These are phyloP conservation scores for Friedmanniomyces simplex DNA, from an alignment of 495 filamentous ascomycete species.

Conservation along the genomic window DNA sequence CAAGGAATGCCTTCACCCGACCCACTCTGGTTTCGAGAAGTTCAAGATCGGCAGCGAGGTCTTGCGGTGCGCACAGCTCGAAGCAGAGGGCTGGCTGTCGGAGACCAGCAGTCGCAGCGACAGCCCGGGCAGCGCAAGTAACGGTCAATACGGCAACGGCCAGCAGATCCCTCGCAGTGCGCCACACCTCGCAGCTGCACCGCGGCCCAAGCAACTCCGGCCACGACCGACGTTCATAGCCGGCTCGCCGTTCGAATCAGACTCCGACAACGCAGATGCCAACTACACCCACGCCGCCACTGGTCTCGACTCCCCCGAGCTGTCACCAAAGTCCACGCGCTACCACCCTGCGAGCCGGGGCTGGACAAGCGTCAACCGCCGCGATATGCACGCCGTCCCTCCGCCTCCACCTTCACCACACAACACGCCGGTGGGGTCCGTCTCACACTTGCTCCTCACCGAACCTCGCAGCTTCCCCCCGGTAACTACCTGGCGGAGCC, in stretches of 20 bases:
- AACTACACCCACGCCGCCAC: neutral
- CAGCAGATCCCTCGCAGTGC: slow-evolving; percentile 9
- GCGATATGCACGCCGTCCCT: neutral
- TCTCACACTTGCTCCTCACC: slow-evolving; percentile 3
- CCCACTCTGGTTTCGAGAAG: slow-evolving; percentile 45
- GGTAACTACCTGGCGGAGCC: neutral
- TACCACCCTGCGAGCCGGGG: neutral
- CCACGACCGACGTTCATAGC: slow-evolving; percentile 10
- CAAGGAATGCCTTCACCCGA: slow-evolving; percentile 51
- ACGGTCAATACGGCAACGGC: too few species aligned
- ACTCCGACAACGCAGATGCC: slow-evolving; percentile 1
- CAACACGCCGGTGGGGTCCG: slow-evolving; percentile 1
- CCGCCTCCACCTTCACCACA: neutral
- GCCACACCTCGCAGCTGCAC: neutral
- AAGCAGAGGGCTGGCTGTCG: slow-evolving; percentile 7
- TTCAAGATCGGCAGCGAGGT: slow-evolving; percentile 60
- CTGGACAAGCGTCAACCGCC: slow-evolving; percentile 9
- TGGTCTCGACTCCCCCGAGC: neutral
- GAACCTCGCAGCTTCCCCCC: slow-evolving; percentile 1
- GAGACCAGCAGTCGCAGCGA: neutral
- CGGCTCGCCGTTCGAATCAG: slow-evolving; percentile 13
- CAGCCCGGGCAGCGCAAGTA: neutral
- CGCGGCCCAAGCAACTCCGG: neutral
- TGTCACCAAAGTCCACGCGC: slow-evolving; percentile 12
- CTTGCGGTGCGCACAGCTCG: slow-evolving; percentile 30